Evolutionary conservation across 441 rosid genomes (phyloP).

Genomic region (Mallotus japonicus): DNA sequence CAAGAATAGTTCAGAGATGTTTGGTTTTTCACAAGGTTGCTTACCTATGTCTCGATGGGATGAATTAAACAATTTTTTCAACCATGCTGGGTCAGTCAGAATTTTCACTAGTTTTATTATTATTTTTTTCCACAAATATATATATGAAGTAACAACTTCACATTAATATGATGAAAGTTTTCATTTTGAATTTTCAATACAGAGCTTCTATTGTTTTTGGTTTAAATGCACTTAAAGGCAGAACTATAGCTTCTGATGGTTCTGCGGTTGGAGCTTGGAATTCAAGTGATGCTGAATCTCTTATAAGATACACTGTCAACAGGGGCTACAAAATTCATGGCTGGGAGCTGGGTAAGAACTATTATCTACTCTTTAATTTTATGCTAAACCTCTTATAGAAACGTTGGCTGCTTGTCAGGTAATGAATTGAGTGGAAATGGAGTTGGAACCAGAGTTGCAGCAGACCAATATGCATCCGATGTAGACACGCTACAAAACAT

Average conservation of each 20-base stretch:
- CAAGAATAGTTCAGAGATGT: conserved; percentile 26
- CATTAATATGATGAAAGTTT: not conserved
- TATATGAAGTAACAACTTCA: not conserved
- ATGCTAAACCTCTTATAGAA: too few species aligned
- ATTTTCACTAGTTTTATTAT: not conserved
- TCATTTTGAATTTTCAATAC: not conserved
- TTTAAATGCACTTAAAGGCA: conserved; percentile 33
- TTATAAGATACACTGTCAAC: conserved; percentile 28
- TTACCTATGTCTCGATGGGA: conserved; percentile 37
- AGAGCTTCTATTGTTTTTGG: conserved; percentile 31
- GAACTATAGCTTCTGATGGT: conserved; percentile 28
- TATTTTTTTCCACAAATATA: too few species aligned
- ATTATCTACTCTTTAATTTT: not conserved
- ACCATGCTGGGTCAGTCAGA: conserved; percentile 22
- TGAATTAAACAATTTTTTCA: conserved; percentile 26
- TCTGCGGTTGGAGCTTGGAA: conserved; percentile 33
- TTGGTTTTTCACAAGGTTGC: conserved; percentile 36
- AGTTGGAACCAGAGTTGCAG: conserved; percentile 61
- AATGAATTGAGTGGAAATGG: conserved; percentile 76
- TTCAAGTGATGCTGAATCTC: conserved; percentile 31
- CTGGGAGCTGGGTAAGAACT: conserved; percentile 33
- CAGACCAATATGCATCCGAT: conserved; percentile 61
- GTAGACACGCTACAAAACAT: conserved; percentile 43
- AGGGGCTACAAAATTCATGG: conserved; percentile 26
- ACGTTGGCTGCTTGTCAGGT: conserved; percentile 38